These are phyloP conservation scores for Torulaspora indica DNA, from an alignment of 805 yeast species.

Conservation along the genomic window DNA sequence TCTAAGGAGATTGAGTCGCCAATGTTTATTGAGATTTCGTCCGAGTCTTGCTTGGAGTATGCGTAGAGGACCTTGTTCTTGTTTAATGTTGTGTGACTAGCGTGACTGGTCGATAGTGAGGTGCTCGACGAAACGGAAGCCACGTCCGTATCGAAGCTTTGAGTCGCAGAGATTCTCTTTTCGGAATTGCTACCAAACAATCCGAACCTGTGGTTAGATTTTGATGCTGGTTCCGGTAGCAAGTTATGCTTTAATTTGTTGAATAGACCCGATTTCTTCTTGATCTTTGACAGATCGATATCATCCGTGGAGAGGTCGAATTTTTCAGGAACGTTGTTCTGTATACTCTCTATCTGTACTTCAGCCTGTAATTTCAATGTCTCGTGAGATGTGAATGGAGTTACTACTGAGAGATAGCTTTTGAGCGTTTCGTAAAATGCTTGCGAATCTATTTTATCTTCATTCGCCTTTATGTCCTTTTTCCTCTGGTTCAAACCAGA, in stretches of 20 bases:
- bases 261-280: slow-evolving; percentile 61
- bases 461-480: slow-evolving; percentile 40
- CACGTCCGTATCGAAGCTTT: slow-evolving; percentile 12
- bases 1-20: slow-evolving; percentile 60
- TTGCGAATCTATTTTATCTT: slow-evolving; percentile 42
- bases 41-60: slow-evolving; percentile 65
- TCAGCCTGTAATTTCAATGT: slow-evolving; percentile 67
- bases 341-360: slow-evolving; percentile 87
- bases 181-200: slow-evolving; percentile 9
- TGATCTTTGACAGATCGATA: slow-evolving; percentile 41
- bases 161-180: slow-evolving; percentile 3
- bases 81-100: slow-evolving; percentile 7
- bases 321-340: slow-evolving; percentile 68
- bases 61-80: slow-evolving; percentile 54
- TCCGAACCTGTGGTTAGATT: slow-evolving; percentile 6
- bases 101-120: slow-evolving; percentile 8
- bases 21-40: slow-evolving; percentile 58
- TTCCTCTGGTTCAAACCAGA: slow-evolving; percentile 32
- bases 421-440: slow-evolving; percentile 42
- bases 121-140: slow-evolving; percentile 11
- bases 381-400: slow-evolving; percentile 68
- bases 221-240: slow-evolving; percentile 10
- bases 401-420: slow-evolving; percentile 49
- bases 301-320: slow-evolving; percentile 59
- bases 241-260: slow-evolving; percentile 32